Evolutionary conservation across 2,329 filamentous ascomycete species (phyloP).

Genomic region (Aspergillus felis): DNA sequence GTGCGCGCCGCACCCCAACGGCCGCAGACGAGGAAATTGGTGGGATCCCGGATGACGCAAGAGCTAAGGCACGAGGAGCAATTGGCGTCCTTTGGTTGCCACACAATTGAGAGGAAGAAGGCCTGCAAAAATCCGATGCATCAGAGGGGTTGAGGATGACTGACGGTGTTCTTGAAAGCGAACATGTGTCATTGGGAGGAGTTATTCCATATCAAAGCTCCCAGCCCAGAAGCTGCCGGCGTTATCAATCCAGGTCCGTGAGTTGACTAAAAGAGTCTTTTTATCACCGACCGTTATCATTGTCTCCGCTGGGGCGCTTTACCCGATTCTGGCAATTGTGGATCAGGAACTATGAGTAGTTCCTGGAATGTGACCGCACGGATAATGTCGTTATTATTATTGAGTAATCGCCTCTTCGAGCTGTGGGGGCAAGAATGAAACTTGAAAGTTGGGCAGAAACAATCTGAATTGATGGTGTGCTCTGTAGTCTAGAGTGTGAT

Average conservation of each 20-base stretch:
- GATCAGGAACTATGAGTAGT: background rate
- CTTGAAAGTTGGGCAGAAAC: background rate
- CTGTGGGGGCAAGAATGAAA: background rate
- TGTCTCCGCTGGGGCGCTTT: background rate
- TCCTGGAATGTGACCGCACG: background rate
- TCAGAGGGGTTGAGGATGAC: background rate
- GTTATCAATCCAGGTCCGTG: background rate
- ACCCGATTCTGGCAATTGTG: background rate
- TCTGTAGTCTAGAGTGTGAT: background rate
- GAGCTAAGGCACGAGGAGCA: conserved; percentile 6
- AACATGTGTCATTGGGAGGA: background rate
- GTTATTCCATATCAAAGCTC: background rate
- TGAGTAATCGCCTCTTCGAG: background rate
- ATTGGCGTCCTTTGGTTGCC: conserved; percentile 11
- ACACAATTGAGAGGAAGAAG: background rate
- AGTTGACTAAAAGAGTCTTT: background rate
- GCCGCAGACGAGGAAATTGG: conserved; percentile 1
- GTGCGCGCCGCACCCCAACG: background rate
- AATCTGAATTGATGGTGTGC: background rate
- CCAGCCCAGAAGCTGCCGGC: background rate
- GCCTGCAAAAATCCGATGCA: background rate
- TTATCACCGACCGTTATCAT: background rate
- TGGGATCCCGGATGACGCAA: conserved; percentile 17
- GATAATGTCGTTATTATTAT: background rate
- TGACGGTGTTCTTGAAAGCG: background rate